Percentiles rank a stretch among this genome's conserved stretches.
phyloP scores from a whole-genome alignment of 441 rosid species.

The Populus hybrid region DNA sequence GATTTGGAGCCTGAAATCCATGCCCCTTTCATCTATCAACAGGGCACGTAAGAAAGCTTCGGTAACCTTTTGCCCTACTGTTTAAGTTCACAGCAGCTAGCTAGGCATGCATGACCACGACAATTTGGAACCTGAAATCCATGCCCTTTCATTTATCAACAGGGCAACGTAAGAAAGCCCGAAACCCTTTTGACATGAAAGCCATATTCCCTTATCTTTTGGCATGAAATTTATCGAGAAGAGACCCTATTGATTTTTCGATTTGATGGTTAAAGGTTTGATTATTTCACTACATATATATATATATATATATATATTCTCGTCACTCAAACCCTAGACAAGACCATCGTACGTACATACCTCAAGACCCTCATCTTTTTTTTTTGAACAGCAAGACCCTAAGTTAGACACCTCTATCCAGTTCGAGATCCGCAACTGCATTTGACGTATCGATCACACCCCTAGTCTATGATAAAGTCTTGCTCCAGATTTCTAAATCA shows the following conservation, averaged over 20 bases:
- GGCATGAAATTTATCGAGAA: background rate
- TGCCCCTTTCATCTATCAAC: too few species aligned
- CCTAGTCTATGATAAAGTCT: slow-evolving; percentile 3
- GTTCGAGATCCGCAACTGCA: too few species aligned
- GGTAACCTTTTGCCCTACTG: too few species aligned
- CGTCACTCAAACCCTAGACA: slow-evolving; percentile 23
- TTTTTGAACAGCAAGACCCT: background rate
- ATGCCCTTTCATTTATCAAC: background rate
- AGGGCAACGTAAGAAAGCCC: background rate
- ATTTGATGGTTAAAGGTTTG: slow-evolving; percentile 34
- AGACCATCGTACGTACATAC: slow-evolving; percentile 17
- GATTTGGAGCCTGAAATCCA: too few species aligned
- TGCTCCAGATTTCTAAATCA: slow-evolving; percentile 16
- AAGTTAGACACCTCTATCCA: too few species aligned
- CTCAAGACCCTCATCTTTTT: background rate
- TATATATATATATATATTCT: too few species aligned
- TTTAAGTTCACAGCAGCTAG: too few species aligned
- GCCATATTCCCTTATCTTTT: background rate
- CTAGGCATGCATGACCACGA: too few species aligned
- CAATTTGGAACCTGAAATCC: too few species aligned
- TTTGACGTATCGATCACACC: slow-evolving; percentile 20
- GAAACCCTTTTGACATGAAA: background rate
- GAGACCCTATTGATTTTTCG: slow-evolving; percentile 1
- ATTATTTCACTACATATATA: too few species aligned
- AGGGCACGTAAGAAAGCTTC: too few species aligned